These are phyloP conservation scores for Linum lewisii DNA, from an alignment of 345 rosid species.

Conservation along the genomic window DNA sequence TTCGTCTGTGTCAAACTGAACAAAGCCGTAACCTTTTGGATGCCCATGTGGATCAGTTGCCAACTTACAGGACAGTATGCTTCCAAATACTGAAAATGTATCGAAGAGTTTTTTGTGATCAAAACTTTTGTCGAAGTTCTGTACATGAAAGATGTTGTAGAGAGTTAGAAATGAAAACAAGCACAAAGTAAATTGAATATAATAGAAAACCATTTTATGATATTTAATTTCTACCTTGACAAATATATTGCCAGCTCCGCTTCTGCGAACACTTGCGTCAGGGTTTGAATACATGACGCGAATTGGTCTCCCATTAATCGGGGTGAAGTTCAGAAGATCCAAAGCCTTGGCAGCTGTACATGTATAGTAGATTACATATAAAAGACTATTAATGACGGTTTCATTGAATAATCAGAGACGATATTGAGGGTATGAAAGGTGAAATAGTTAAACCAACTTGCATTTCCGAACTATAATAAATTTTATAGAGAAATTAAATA, in stretches of 20 bases:
- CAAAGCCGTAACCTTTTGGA: slow-evolving; percentile 57
- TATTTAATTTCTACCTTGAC: slow-evolving; percentile 24
- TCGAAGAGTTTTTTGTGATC: slow-evolving; percentile 52
- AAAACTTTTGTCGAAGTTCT: slow-evolving; percentile 43
- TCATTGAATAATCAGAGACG: no score
- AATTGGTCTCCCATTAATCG: slow-evolving; percentile 47
- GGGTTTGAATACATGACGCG: slow-evolving; percentile 68
- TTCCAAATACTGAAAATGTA: slow-evolving; percentile 47
- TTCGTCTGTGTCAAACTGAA: slow-evolving; percentile 59
- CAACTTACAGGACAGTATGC: slow-evolving; percentile 56
- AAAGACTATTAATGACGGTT: no score
- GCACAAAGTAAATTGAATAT: background rate
- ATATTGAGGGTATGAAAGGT: no score
- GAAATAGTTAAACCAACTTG: background rate
- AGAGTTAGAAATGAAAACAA: background rate
- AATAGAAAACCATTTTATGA: background rate
- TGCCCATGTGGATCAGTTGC: slow-evolving; percentile 37
- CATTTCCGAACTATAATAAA: no score
- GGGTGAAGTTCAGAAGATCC: slow-evolving; percentile 49
- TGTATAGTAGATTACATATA: slow-evolving; percentile 4
- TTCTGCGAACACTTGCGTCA: slow-evolving; percentile 52
- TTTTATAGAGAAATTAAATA: no score
- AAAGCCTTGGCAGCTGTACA: slow-evolving; percentile 51
- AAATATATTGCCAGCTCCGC: slow-evolving; percentile 61
- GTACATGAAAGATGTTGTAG: background rate